Base-by-base conservation (phyloP, 305 asterid genomes). In the Fraxinus greggii region DNA sequence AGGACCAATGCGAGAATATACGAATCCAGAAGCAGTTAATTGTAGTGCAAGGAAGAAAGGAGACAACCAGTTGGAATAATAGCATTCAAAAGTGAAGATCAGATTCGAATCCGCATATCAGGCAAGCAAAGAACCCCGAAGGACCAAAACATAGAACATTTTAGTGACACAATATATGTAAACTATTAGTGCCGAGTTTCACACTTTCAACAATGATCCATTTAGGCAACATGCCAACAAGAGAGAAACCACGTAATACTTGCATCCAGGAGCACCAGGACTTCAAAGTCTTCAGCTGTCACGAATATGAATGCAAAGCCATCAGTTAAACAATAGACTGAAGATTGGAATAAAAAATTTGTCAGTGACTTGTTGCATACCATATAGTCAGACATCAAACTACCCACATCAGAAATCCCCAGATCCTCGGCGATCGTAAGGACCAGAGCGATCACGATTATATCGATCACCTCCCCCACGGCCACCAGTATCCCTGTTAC, bases 361-460 rank as follows among this genome's bases (percentile, higher is more conserved):
- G 81, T 40, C 73, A 32, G 54, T 65, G 56, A 10, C 29, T 70
- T 72, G 54, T 38, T 5, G 32, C 61, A 63, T 56, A 75, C 59
- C 65, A 72, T 6, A n/a, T 28, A 56, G 54, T 35, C 5, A 65
- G 70, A 32, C 70, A 79, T 59, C 72, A 78, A 78, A 80, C 81
- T 85, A 87, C 84, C 89, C 83, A 75, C 85, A 85, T 70, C 92
- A 85, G 59, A 79, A 92, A 59, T 90, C 89, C 38, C 93, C 92
- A 72, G 89, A 61, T 48, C 90, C 86, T 59, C 94, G 91, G 83
- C 97, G 98, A 79, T 93, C 95, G 84, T 93, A 93, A 9, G 98
- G 98, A 36, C 98, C 95, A 75, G 97, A 82, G 69, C 98, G 95
- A 80, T 93, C 98, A 76, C 98, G 94, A 80, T 75, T 85, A 80